These are phyloP conservation scores for Meredithiella fracta DNA, from an alignment of 2,329 filamentous ascomycete genomes.

Conservation along the genomic window DNA sequence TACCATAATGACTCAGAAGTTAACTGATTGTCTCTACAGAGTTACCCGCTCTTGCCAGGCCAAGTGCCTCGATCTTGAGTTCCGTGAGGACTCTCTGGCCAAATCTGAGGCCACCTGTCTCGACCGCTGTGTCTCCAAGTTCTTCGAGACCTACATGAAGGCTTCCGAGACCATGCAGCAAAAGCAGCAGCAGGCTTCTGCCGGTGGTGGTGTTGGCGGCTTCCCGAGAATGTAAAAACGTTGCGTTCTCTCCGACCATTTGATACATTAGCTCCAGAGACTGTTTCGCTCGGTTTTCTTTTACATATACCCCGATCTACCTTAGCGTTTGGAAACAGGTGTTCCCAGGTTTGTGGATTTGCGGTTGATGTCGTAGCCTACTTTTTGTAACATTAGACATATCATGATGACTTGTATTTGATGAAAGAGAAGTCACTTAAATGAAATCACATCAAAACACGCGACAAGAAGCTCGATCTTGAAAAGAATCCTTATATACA, in stretches of 20 bases:
- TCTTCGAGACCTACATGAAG: constrained; percentile 97
- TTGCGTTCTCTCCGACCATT: neutral
- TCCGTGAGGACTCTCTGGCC: constrained; percentile 92
- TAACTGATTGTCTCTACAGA: constrained; percentile 27
- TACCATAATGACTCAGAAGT: neutral
- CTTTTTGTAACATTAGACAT: constrained; percentile 14
- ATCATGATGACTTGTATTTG: neutral
- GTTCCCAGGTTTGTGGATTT: constrained; percentile 2
- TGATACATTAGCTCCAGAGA: neutral
- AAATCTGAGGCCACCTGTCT: constrained; percentile 98
- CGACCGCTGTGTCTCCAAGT: constrained; percentile 92
- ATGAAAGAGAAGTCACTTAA: neutral
- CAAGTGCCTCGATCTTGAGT: constrained; percentile 85
- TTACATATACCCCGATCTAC: constrained; percentile 3
- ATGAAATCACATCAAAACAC: neutral
- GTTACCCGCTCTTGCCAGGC: constrained; percentile 76
- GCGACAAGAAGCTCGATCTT: neutral
- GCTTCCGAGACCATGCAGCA: constrained; percentile 92
- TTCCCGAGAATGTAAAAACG: constrained; percentile 12
- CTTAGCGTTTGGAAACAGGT: neutral
- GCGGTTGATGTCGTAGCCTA: no score
- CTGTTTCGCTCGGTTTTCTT: neutral
- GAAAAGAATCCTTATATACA: neutral
- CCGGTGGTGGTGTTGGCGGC: constrained; percentile 7
- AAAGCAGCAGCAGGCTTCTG: constrained; percentile 48